Conservation (phyloP, 495 filamentous ascomycete species). For the Podospora sp. region DNA sequence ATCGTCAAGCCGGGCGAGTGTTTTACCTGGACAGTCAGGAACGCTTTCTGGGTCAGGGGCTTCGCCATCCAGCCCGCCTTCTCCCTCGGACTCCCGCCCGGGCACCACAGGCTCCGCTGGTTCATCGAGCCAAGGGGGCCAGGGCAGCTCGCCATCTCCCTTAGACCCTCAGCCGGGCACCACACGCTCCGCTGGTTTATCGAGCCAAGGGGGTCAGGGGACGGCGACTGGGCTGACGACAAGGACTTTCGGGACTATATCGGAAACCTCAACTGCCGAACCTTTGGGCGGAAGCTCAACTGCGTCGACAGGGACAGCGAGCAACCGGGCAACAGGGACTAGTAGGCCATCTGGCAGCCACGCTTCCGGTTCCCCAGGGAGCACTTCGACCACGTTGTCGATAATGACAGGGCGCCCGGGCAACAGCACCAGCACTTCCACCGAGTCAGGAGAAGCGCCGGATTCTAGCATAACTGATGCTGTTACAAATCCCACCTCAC, state of each 20-base stretch:
- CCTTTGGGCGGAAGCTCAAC: neutral
- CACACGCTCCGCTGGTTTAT: neutral
- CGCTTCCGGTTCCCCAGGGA: neutral
- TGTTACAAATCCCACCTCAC: neutral
- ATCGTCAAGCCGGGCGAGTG: neutral
- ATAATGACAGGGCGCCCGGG: neutral
- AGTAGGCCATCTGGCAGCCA: neutral
- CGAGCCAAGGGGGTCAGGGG: neutral
- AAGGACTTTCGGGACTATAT: neutral
- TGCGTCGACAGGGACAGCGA: constrained; percentile 13
- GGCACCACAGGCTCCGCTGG: neutral
- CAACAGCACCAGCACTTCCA: neutral
- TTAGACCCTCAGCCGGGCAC: no score
- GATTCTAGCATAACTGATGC: neutral
- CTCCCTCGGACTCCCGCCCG: neutral
- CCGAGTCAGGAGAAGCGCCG: neutral
- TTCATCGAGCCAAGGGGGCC: neutral
- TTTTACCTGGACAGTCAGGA: neutral
- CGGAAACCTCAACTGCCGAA: neutral
- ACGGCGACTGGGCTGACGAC: neutral
- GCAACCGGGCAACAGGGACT: neutral
- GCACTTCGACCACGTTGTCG: neutral
- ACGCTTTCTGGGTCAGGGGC: neutral
- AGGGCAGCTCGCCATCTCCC: neutral
- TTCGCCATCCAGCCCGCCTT: neutral